These are phyloP conservation scores for Pseudopyrenochaeta lycopersici DNA, from an alignment of 2,329 filamentous ascomycete genomes.

Conservation along the genomic window DNA sequence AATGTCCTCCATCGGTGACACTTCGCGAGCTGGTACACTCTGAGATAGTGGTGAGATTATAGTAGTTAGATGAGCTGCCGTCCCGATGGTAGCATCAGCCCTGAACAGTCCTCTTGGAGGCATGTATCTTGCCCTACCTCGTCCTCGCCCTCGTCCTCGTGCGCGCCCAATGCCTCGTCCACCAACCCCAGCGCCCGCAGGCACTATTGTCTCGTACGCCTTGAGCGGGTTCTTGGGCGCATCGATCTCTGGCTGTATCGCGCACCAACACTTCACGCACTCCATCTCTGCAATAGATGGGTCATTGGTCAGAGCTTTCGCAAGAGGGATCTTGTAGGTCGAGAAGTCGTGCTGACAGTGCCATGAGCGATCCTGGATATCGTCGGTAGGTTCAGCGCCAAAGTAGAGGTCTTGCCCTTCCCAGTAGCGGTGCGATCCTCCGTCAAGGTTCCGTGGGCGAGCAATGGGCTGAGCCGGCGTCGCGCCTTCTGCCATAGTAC, in stretches of 20 bases:
- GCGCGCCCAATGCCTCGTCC: background rate
- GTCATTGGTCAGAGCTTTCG: constrained; percentile 13
- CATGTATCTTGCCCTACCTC: constrained; percentile 5
- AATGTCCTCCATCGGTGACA: constrained; percentile 17
- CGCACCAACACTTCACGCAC: constrained; percentile 41
- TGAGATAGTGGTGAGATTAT: constrained; percentile 9
- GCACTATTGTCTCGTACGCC: constrained; percentile 1
- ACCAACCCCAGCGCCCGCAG: background rate
- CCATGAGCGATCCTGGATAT: constrained; percentile 31
- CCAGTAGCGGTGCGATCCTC: constrained; percentile 42
- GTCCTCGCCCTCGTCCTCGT: constrained; percentile 2
- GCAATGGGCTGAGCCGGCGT: constrained; percentile 3
- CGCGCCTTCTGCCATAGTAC: background rate
- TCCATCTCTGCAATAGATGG: constrained; percentile 28
- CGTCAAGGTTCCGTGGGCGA: constrained; percentile 45
- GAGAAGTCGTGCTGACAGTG: constrained; percentile 35
- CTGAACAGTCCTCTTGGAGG: constrained; percentile 18
- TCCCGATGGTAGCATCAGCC: constrained; percentile 12
- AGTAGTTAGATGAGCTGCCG: constrained; percentile 11
- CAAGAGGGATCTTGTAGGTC: constrained; percentile 21
- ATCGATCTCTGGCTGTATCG: constrained; percentile 33
- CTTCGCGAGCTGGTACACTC: constrained; percentile 7
- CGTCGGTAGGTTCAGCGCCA: constrained; percentile 47
- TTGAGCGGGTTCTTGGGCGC: constrained; percentile 2
- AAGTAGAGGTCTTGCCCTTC: constrained; percentile 40